Evolutionary conservation across 805 yeast genomes (phyloP), one percentile per base, ranked within the genome.

Genomic region (Kodamaea kakaduensis): DNA sequence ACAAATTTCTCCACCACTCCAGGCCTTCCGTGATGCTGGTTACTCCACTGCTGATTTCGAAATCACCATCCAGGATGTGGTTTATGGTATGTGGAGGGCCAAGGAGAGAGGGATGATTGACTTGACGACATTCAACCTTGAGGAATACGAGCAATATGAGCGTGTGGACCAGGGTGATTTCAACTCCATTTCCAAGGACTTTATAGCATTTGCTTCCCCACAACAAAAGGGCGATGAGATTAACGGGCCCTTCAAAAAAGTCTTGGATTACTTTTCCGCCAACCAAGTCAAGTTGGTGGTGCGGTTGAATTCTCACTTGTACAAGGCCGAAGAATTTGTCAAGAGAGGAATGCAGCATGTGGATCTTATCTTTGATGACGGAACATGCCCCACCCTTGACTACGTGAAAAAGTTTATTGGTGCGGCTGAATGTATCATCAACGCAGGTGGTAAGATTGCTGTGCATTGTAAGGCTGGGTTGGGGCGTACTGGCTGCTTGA

Each of bases 401-500:
- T 85, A 81, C 48, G 98, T 93, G 6, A 85, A 84, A 48, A 84
- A 85, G 48, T 93, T 93, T 50, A 77, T 93, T 43, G 98, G 97
- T 10, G 96, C 95, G 0, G 93, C 96, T 1, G 96, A 90, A 52
- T 83, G 94, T 22, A 78, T 87, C 7, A 86, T 90, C 38, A 73
- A 75, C 25, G 74, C 79, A 34, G 93, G 94, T 9, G 97, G 96
- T 13, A 88, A 88, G 55, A 82, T 93, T 42, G 98, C 98, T 2
- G 97, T 93, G n/a, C 98, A 93, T 59, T 93, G 98, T 69, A 90
- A 93, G 56, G 98, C 98, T 4, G 98, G 98, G 4, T 69, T 93
- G 39, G 98, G 98, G 9, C 76, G 98, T 67, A 93, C 98, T 0
- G 98, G 98, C 13, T 93, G 98, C 62, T 72, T 93, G 33, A 93